These are phyloP conservation scores for Aspergillus pseudonomiae DNA, from an alignment of 2,329 filamentous ascomycete species.

Conservation along the genomic window DNA sequence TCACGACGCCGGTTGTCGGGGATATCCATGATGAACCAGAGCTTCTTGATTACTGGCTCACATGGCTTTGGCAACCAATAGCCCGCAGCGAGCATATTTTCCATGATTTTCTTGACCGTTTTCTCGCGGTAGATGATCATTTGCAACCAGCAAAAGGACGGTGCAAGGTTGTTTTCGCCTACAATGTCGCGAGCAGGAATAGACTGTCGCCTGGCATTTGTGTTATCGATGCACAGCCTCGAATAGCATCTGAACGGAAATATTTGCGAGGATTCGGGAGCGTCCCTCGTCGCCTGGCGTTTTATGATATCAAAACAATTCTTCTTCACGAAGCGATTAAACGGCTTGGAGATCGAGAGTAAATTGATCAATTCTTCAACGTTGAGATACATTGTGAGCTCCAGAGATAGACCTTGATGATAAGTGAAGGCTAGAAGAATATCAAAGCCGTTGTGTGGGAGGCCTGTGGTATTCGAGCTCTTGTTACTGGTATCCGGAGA, in stretches of 20 bases:
- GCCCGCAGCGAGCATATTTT: constrained; percentile 60
- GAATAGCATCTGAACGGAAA: constrained; percentile 66
- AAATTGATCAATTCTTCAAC: constrained; percentile 63
- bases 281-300: constrained; percentile 56
- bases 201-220: constrained; percentile 54
- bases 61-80: constrained; percentile 58
- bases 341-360: constrained; percentile 65
- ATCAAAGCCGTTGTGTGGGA: constrained; percentile 13
- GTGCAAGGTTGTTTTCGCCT: constrained; percentile 47
- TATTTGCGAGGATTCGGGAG: constrained; percentile 58
- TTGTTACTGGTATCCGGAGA: neutral
- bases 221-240: constrained; percentile 47
- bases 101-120: constrained; percentile 64
- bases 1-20: constrained; percentile 59
- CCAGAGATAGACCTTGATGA: constrained; percentile 55
- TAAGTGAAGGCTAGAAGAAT: constrained; percentile 17
- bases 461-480: neutral
- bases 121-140: constrained; percentile 65
- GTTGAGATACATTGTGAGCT: constrained; percentile 58
- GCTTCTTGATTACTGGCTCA: constrained; percentile 58
- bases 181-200: neutral
- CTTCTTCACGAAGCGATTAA: constrained; percentile 63
- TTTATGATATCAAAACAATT: constrained; percentile 63
- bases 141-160: constrained; percentile 67
- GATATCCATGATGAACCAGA: constrained; percentile 75